These are phyloP conservation scores for Phytophthora pisi DNA, from an alignment of 352 stramenopile genomes.

Conservation along the genomic window DNA sequence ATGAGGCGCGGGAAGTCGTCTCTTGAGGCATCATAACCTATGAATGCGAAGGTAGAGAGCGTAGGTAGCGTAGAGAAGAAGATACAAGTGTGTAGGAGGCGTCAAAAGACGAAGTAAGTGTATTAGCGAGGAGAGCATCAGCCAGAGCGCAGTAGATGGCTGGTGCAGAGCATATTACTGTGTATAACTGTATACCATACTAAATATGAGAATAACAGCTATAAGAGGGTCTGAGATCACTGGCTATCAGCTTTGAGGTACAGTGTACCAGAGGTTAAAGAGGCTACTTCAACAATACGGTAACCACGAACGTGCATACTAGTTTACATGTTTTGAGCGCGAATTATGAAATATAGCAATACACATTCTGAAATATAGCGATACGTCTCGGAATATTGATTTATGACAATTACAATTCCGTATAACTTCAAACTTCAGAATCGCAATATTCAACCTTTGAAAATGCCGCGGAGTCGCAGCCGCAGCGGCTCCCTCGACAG, in stretches of 20 bases:
- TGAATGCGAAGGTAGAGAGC: too few species aligned
- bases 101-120: too few species aligned
- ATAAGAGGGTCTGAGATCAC: neutral
- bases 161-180: neutral
- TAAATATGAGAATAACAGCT: neutral
- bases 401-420: too few species aligned
- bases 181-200: neutral
- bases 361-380: too few species aligned
- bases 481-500: constrained; percentile 73
- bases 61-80: too few species aligned
- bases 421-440: neutral
- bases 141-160: neutral
- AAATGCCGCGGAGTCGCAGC: constrained; percentile 46
- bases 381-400: too few species aligned
- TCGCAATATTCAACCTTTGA: neutral
- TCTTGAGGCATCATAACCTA: constrained; percentile 21
- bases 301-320: too few species aligned
- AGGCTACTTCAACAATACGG: neutral
- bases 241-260: neutral
- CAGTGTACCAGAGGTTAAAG: constrained; percentile 1
- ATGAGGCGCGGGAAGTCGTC: constrained; percentile 22
- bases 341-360: too few species aligned
- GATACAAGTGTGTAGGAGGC: too few species aligned
- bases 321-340: too few species aligned
- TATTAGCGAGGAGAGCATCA: neutral